A percentile compares a stretch with the other conserved stretches of the same genome.
phyloP scores from a whole-genome alignment of 164 flowering plant species.

The Annona cherimola region DNA sequence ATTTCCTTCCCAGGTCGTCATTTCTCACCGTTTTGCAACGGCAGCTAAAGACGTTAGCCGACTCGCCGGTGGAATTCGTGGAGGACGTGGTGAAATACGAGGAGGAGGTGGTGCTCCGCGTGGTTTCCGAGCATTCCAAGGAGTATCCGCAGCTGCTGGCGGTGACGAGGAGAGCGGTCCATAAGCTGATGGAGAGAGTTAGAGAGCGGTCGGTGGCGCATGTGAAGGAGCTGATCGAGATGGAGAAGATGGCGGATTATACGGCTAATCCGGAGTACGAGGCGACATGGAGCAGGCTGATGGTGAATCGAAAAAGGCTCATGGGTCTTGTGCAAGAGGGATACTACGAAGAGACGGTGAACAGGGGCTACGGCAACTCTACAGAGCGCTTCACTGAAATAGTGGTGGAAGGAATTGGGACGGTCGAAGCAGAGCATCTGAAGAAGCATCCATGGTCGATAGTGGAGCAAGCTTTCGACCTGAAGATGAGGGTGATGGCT shows the following conservation, averaged over 20 bases:
- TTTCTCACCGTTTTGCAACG: conserved; percentile 15
- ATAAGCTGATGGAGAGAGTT: conserved; percentile 18
- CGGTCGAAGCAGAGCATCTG: conserved; percentile 17
- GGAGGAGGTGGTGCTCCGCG: conserved; percentile 15
- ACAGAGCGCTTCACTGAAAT: neutral
- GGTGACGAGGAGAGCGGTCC: conserved; percentile 14
- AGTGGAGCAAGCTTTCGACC: conserved; percentile 24
- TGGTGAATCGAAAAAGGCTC: conserved; percentile 8
- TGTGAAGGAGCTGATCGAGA: conserved; percentile 25
- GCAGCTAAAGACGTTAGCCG: conserved; percentile 11
- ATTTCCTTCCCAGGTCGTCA: conserved; percentile 25
- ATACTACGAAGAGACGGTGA: no score
- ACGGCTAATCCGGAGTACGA: conserved; percentile 27
- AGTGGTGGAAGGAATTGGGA: conserved; percentile 14
- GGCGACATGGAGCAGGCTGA: conserved; percentile 16
- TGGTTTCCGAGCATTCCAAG: conserved; percentile 18
- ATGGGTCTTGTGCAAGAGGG: conserved; percentile 1
- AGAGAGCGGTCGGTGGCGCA: conserved; percentile 10
- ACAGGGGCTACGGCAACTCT: no score
- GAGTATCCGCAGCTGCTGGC: conserved; percentile 24
- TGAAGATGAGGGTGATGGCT: conserved; percentile 26
- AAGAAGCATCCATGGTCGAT: neutral
- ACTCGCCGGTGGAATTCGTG: conserved; percentile 15
- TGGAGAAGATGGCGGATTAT: conserved; percentile 32
- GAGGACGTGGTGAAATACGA: conserved; percentile 2